These are phyloP conservation scores for Ophiostoma sp. DNA, from an alignment of 2,329 filamentous ascomycete genomes.

Conservation along the genomic window DNA sequence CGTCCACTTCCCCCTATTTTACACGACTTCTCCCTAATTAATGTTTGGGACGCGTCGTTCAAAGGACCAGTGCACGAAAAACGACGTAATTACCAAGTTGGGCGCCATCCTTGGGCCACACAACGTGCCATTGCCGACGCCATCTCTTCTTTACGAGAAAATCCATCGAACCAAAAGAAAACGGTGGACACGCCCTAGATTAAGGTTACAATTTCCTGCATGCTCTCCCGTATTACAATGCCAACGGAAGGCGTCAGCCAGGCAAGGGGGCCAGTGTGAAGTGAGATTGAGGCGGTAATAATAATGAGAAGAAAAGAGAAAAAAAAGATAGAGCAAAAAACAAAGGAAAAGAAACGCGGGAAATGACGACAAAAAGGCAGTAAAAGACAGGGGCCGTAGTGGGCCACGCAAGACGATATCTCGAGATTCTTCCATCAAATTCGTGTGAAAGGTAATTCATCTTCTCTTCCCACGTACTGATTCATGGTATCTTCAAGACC, in stretches of 20 bases:
- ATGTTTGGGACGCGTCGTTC: not conserved
- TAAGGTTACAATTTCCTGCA: not conserved
- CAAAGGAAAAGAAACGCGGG: not conserved
- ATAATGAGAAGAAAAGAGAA: not conserved
- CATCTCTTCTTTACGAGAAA: not conserved
- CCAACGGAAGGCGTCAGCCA: not conserved
- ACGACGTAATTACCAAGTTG: not conserved
- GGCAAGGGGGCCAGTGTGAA: not conserved
- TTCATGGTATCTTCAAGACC: not conserved
- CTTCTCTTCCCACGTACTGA: not conserved
- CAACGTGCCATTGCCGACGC: not conserved
- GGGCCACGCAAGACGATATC: not conserved
- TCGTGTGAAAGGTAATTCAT: not conserved
- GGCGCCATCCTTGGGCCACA: not conserved
- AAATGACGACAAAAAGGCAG: not conserved
- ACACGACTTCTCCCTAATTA: not conserved
- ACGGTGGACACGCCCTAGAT: not conserved
- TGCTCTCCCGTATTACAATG: not conserved
- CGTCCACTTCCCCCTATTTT: not conserved
- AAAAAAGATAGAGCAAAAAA: not conserved
- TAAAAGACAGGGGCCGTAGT: not conserved
- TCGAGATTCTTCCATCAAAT: not conserved
- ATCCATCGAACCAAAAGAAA: not conserved
- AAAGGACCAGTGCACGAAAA: not conserved
- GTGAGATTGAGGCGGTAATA: not conserved